A percentile compares a stretch with the other conserved stretches of the same genome.
Evolutionary conservation across 192 early-diverging fungal genomes (phyloP).

Genomic region (Tieghemiomyces parasiticus): DNA sequence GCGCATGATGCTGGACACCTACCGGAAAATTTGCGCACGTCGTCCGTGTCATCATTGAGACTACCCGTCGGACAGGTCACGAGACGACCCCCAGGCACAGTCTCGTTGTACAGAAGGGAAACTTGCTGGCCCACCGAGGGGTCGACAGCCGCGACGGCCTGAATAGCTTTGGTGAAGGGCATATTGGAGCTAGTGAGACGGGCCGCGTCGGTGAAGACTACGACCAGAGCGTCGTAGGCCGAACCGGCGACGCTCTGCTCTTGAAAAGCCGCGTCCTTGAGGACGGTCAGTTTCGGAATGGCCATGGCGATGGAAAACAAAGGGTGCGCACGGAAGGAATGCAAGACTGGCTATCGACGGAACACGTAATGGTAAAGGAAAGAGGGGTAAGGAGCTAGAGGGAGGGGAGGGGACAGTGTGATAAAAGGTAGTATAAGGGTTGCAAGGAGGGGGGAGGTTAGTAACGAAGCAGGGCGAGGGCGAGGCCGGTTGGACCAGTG

Average conservation of each 20-base stretch:
- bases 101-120: not conserved
- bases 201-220: not conserved
- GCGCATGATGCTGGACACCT: too few relatives aligned
- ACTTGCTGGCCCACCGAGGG: not conserved
- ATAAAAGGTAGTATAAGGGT: not conserved
- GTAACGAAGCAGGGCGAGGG: too few relatives aligned
- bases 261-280: not conserved
- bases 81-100: slow-evolving; percentile 31
- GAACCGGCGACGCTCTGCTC: not conserved
- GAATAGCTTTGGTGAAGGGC: not conserved
- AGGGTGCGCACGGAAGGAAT: not conserved
- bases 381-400: too few relatives aligned
- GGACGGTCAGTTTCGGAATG: not conserved
- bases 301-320: not conserved
- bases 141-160: not conserved
- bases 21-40: slow-evolving; percentile 54
- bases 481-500: too few relatives aligned
- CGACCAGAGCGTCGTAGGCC: not conserved
- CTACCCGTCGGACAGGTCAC: slow-evolving; percentile 65
- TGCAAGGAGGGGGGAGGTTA: not conserved
- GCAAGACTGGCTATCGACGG: too few relatives aligned
- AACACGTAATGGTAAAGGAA: too few relatives aligned
- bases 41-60: slow-evolving; percentile 58
- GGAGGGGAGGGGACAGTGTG: too few relatives aligned
- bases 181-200: not conserved